These are phyloP conservation scores for Kregervanrija fluxuum DNA, from an alignment of 805 yeast species.

Conservation along the genomic window DNA sequence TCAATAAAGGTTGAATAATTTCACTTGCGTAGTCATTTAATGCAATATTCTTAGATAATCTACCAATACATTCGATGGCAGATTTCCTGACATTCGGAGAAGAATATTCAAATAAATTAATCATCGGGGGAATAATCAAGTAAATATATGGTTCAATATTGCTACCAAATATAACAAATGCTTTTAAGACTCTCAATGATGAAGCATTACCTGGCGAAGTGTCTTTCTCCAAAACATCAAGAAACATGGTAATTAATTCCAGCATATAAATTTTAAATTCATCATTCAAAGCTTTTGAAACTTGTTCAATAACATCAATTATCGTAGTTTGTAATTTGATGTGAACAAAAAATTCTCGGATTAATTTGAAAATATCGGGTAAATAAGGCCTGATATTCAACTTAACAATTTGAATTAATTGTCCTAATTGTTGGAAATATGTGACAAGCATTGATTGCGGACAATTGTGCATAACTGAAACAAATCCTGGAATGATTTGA, in stretches of 20 bases:
- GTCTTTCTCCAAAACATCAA: conserved; percentile 71
- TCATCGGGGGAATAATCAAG: conserved; percentile 79
- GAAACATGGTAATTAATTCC: conserved; percentile 63
- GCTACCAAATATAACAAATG: conserved; percentile 80
- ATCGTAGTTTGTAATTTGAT: conserved; percentile 68
- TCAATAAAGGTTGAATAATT: conserved; percentile 75
- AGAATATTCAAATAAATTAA: conserved; percentile 67
- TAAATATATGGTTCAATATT: conserved; percentile 86
- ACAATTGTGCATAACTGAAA: conserved; percentile 76
- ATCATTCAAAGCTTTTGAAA: conserved; percentile 81
- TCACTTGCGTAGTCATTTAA: conserved; percentile 85
- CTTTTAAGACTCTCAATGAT: conserved; percentile 66
- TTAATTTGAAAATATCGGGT: conserved; percentile 63
- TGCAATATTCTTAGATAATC: conserved; percentile 62
- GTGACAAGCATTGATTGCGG: conserved; percentile 76
- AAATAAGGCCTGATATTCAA: conserved; percentile 85
- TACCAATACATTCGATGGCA: conserved; percentile 79
- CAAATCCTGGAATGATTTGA: conserved; percentile 81
- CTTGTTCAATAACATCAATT: conserved; percentile 71
- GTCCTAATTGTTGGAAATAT: conserved; percentile 82
- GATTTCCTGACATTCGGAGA: conserved; percentile 57
- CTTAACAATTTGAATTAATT: conserved; percentile 72
- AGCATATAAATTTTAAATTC: conserved; percentile 86
- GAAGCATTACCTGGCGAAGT: conserved; percentile 53
- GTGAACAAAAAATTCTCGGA: conserved; percentile 65